phyloP scores from a whole-genome alignment of 2,329 filamentous ascomycete genomes.

The Teratosphaeriaceae sp. region DNA sequence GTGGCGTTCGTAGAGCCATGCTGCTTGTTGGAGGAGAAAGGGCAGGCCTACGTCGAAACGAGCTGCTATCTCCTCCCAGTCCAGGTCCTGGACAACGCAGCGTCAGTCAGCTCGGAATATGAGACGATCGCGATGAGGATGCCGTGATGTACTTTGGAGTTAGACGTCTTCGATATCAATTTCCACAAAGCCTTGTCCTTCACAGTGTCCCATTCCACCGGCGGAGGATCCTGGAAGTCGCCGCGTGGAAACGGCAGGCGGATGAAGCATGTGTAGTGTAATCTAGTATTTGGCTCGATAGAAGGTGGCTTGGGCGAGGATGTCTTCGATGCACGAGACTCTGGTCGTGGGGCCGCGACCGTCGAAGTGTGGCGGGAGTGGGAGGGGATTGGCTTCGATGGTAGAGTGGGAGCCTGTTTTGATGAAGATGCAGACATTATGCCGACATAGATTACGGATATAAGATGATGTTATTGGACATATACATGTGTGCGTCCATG shows the following conservation, averaged over 20 bases:
- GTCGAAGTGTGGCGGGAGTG: slow-evolving; percentile 20
- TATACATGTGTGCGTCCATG: background rate
- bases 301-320: slow-evolving; percentile 7
- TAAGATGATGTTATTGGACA: too few relatives aligned
- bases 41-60: slow-evolving; percentile 78
- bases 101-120: background rate
- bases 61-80: slow-evolving; percentile 51
- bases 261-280: slow-evolving; percentile 67
- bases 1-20: slow-evolving; percentile 88
- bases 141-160: slow-evolving; percentile 44
- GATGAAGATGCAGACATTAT: slow-evolving; percentile 22
- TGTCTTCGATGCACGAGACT: background rate
- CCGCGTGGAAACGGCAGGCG: slow-evolving; percentile 82
- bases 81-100: slow-evolving; percentile 53
- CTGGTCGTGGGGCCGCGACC: slow-evolving; percentile 1
- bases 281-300: slow-evolving; percentile 2
- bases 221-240: slow-evolving; percentile 83
- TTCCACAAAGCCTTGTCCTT: slow-evolving; percentile 91
- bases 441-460: background rate
- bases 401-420: slow-evolving; percentile 1
- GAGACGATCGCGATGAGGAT: background rate
- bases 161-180: slow-evolving; percentile 73
- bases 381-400: slow-evolving; percentile 9
- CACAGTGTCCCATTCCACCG: slow-evolving; percentile 77
- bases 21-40: slow-evolving; percentile 87